phyloP scores from a whole-genome alignment of 305 asterid species.

The Petunia hybrid region DNA sequence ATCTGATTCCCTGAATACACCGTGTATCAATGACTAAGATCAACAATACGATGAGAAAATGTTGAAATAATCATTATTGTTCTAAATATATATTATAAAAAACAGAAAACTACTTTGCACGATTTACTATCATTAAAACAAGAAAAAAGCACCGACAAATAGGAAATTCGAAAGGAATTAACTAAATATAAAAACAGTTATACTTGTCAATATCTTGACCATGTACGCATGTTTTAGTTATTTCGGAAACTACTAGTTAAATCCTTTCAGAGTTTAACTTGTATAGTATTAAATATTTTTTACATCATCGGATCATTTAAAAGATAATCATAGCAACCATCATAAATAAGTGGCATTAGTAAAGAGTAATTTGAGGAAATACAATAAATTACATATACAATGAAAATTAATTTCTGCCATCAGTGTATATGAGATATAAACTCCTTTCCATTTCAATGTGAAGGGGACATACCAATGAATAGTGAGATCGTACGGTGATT shows the following conservation, averaged over 20 bases:
- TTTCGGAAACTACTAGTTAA: no score
- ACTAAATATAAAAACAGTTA: not conserved
- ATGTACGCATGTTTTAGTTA: no score
- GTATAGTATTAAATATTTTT: no score
- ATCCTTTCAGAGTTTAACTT: no score
- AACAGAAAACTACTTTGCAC: not conserved
- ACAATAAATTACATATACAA: no score
- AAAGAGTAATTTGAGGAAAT: no score
- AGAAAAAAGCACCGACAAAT: not conserved
- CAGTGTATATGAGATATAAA: not conserved
- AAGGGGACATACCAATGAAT: constrained; percentile 34
- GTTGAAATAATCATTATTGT: not conserved
- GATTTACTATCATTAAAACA: not conserved
- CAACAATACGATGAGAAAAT: not conserved
- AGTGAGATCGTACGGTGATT: constrained; percentile 33
- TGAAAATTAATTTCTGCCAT: no score
- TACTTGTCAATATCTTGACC: no score
- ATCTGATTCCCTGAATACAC: not conserved
- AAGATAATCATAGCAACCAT: no score
- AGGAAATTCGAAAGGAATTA: not conserved
- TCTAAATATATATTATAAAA: not conserved
- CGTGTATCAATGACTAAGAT: not conserved
- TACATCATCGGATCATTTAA: no score
- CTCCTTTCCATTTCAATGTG: not conserved
- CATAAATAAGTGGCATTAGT: no score